A percentile compares a stretch with the other conserved stretches of the same genome.
These are phyloP conservation scores for Laburnicola sp. DNA, from an alignment of 2,329 filamentous ascomycete species.

Conservation along the genomic window DNA sequence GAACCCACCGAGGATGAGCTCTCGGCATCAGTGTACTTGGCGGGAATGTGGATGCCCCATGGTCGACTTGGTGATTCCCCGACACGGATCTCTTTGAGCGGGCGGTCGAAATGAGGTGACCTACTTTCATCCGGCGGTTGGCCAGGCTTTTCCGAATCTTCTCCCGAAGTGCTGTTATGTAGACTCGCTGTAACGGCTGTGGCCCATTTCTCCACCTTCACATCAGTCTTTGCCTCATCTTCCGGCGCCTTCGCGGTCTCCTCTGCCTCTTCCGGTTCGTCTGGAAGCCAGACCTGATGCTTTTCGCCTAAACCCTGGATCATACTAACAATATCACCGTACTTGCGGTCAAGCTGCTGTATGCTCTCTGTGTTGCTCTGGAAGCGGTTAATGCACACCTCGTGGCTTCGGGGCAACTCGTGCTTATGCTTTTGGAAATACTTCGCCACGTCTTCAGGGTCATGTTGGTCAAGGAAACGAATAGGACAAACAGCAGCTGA, in stretches of 20 bases:
- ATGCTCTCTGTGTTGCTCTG: constrained; percentile 85
- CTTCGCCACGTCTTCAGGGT: constrained; percentile 86
- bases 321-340: constrained; percentile 90
- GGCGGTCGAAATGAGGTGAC: constrained; percentile 77
- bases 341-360: constrained; percentile 88
- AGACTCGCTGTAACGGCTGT: constrained; percentile 68
- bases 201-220: constrained; percentile 84
- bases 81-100: constrained; percentile 85
- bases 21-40: constrained; percentile 49
- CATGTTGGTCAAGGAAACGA: constrained; percentile 87
- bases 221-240: constrained; percentile 56
- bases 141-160: constrained; percentile 43
- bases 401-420: constrained; percentile 89
- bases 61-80: constrained; percentile 91
- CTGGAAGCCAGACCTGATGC: constrained; percentile 82
- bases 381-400: constrained; percentile 87
- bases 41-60: constrained; percentile 86
- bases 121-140: constrained; percentile 60
- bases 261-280: constrained; percentile 52
- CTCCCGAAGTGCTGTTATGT: constrained; percentile 46
- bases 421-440: constrained; percentile 97
- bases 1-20: constrained; percentile 46
- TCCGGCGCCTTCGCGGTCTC: constrained; percentile 52
- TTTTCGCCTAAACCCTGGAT: constrained; percentile 86
- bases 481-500: constrained; percentile 79